These are phyloP conservation scores for Tetracladium setigerum DNA, from an alignment of 495 filamentous ascomycete species.

Conservation along the genomic window DNA sequence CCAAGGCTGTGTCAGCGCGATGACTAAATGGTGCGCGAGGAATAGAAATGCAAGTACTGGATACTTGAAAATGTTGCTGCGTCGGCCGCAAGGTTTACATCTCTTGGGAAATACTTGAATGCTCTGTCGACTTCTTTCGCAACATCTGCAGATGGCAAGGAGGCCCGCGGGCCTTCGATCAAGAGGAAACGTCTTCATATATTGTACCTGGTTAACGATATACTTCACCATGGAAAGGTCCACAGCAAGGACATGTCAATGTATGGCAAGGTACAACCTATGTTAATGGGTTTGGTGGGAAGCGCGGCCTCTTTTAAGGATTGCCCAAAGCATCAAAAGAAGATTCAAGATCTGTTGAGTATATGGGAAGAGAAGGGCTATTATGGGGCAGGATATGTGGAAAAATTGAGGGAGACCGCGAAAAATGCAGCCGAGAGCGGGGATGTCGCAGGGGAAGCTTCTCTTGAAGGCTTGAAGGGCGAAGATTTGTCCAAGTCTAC, in stretches of 20 bases:
- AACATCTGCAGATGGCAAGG: conserved; percentile 15
- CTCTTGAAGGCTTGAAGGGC: conserved; percentile 4
- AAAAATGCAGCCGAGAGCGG: conserved; percentile 32
- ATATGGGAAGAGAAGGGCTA: conserved; percentile 70
- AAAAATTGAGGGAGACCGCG: conserved; percentile 52
- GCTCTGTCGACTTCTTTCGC: conserved; percentile 57
- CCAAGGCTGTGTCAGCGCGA: conserved; percentile 41
- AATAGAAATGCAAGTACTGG: conserved; percentile 84
- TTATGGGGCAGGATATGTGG: conserved; percentile 49
- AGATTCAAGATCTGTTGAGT: conserved; percentile 56
- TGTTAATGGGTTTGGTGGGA: conserved; percentile 53
- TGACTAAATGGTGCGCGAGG: conserved; percentile 44
- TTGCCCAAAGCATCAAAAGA: conserved; percentile 57
- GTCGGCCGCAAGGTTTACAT: conserved; percentile 56
- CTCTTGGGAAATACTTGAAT: conserved; percentile 70
- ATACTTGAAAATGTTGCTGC: conserved; percentile 62
- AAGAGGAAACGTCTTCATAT: conserved; percentile 69
- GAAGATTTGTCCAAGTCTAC: conserved; percentile 23
- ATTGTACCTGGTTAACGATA: conserved; percentile 76
- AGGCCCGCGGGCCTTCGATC: conserved; percentile 40
- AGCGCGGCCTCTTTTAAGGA: conserved; percentile 55
- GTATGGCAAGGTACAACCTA: conserved; percentile 50
- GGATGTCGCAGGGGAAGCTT: conserved; percentile 21
- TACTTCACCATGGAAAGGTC: conserved; percentile 70
- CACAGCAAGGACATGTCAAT: conserved; percentile 49